phyloP scores from a whole-genome alignment of 1,284 basidiomycete genomes.

The Melampsora larici-populina region DNA sequence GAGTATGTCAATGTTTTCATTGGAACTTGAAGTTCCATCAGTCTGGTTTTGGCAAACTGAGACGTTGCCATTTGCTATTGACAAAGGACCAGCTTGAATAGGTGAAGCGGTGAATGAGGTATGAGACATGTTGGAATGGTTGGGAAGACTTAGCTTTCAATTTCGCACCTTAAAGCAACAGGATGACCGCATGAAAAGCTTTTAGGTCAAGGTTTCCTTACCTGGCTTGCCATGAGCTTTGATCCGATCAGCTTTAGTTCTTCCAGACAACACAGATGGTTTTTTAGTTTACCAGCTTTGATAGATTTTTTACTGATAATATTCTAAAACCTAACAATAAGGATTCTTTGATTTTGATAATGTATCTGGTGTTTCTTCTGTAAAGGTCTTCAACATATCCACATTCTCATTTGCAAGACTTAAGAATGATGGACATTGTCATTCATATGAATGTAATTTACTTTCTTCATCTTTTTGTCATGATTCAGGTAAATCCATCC shows the following conservation, averaged over 20 bases:
- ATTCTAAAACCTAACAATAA: no score
- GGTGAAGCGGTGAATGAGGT: conserved; percentile 17
- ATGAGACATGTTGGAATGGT: conserved; percentile 1
- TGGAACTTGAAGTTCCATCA: not conserved
- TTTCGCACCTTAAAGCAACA: no score
- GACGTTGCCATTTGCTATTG: no score
- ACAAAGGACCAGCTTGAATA: conserved; percentile 25
- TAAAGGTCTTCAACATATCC: conserved; percentile 83
- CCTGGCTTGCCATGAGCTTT: no score
- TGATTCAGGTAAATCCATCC: conserved; percentile 65
- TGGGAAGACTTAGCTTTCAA: no score
- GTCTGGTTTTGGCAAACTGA: not conserved
- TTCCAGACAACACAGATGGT: no score
- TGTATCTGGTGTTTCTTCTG: conserved; percentile 80
- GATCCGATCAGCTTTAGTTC: no score
- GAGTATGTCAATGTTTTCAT: conserved; percentile 28
- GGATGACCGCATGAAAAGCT: no score
- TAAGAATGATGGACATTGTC: conserved; percentile 78
- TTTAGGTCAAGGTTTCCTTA: no score
- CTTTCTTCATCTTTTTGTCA: conserved; percentile 79
- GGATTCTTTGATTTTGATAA: conserved; percentile 97
- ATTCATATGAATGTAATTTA: conserved; percentile 73
- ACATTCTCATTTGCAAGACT: conserved; percentile 83
- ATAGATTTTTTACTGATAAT: no score
- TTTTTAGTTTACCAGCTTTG: no score